These are phyloP conservation scores for Gynandropsis gynandra DNA, from an alignment of 345 rosid genomes.

Conservation along the genomic window DNA sequence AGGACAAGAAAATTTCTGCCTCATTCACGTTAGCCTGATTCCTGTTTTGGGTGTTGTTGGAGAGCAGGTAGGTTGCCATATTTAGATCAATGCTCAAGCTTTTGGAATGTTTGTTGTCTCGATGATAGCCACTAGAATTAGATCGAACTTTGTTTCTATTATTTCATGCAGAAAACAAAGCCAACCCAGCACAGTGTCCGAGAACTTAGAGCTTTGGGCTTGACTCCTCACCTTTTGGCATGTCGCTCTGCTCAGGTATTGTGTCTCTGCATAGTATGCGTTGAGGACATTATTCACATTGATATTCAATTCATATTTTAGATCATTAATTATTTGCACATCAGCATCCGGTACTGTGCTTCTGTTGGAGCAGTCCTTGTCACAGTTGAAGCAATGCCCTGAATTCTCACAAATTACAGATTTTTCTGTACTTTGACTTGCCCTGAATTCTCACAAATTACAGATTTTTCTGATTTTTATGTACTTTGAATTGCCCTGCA, in stretches of 20 bases:
- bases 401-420: constrained; percentile 3
- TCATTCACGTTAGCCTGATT: constrained; percentile 91
- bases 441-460: neutral
- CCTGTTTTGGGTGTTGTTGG: constrained; percentile 96
- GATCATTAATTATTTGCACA: neutral
- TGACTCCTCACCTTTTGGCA: constrained; percentile 87
- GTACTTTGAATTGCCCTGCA: no score
- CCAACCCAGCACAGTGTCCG: constrained; percentile 94
- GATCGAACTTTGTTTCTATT: constrained; percentile 1
- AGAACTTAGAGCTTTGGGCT: constrained; percentile 88
- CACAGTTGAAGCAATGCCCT: constrained; percentile 7
- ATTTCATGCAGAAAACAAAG: constrained; percentile 57
- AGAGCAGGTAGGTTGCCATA: constrained; percentile 60
- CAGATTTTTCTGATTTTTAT: no score
- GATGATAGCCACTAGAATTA: neutral
- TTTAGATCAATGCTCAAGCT: constrained; percentile 1
- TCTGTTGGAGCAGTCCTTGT: neutral
- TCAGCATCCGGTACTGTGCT: neutral
- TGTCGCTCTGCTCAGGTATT: constrained; percentile 90
- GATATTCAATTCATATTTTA: constrained; percentile 5
- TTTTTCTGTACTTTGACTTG: no score
- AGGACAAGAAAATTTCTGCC: constrained; percentile 91
- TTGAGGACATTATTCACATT: no score
- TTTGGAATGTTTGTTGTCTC: neutral
- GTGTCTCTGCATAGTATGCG: no score